These are phyloP conservation scores for Eimeria falciformis DNA, from an alignment of 169 alveolate species.

Conservation along the genomic window DNA sequence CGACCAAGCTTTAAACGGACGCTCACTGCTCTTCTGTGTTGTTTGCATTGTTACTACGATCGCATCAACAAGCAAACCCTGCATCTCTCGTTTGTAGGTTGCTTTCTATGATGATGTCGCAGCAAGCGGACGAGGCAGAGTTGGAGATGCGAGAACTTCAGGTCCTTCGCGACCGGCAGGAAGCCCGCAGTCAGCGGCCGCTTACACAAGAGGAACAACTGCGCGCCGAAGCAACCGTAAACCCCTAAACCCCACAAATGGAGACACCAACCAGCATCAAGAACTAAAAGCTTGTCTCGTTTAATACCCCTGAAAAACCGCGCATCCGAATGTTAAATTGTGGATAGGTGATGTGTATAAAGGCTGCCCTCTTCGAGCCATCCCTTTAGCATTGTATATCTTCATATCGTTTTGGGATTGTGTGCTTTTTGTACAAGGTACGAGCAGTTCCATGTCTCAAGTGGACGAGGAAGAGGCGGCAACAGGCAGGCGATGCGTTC, in stretches of 20 bases:
- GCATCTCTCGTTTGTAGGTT: no score
- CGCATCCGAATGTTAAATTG: neutral
- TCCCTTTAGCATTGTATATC: no score
- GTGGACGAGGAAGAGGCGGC: constrained; percentile 89
- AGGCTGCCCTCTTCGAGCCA: neutral
- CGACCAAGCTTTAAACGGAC: no score
- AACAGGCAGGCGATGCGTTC: constrained; percentile 85
- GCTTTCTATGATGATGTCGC: neutral
- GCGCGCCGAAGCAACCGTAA: constrained; percentile 82
- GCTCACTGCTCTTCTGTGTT: no score
- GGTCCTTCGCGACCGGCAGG: constrained; percentile 83
- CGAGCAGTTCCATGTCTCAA: constrained; percentile 86
- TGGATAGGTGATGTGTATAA: neutral
- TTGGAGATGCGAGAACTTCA: constrained; percentile 82
- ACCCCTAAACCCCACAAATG: neutral
- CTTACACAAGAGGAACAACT: constrained; percentile 84
- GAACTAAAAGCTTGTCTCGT: no score
- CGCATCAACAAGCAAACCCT: no score
- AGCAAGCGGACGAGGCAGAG: constrained; percentile 82
- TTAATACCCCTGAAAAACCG: neutral
- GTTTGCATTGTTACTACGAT: no score
- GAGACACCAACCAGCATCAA: no score
- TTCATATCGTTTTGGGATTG: neutral
- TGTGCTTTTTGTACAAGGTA: constrained; percentile 14
- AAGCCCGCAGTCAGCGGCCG: constrained; percentile 82